Evolutionary conservation across 73 alveolate species (phyloP).

Genomic region (Paramecium octaurelia): DNA sequence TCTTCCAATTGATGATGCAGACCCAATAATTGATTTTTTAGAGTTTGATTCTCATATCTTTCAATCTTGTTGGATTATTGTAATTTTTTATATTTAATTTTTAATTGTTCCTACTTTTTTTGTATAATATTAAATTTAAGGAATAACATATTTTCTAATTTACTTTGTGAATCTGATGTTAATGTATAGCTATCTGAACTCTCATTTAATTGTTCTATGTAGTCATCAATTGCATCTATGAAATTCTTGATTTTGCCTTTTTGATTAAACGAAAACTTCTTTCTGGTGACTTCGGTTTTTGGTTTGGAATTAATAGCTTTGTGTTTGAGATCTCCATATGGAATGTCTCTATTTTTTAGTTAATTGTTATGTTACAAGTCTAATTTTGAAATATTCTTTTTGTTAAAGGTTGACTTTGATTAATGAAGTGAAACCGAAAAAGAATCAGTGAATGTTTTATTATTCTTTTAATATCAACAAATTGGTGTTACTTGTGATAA

Average conservation of each 20-base stretch:
- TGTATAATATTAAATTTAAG: not conserved
- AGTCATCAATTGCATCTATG: not conserved
- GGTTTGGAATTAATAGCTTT: not conserved
- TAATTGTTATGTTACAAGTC: not conserved
- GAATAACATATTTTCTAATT: not conserved
- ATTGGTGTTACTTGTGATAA: not conserved
- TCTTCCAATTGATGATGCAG: not conserved
- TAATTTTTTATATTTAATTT: not conserved
- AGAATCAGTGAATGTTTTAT: slow-evolving; percentile 14
- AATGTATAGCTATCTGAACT: not conserved
- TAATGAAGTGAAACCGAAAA: not conserved
- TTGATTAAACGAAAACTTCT: not conserved
- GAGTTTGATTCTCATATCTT: not conserved
- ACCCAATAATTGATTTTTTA: not conserved
- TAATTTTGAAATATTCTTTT: not conserved
- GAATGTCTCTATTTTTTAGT: not conserved
- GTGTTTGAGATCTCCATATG: not conserved
- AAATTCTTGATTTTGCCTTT: not conserved
- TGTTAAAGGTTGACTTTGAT: not conserved
- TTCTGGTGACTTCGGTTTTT: slow-evolving; percentile 17
- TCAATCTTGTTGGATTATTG: not conserved
- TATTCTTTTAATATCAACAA: not conserved
- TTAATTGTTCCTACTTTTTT: slow-evolving; percentile 22
- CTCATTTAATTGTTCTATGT: slow-evolving; percentile 9
- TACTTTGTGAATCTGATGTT: not conserved